Conservation (phyloP, 2,329 filamentous ascomycete species). For the Paecilomyces dactylethromorphus region DNA sequence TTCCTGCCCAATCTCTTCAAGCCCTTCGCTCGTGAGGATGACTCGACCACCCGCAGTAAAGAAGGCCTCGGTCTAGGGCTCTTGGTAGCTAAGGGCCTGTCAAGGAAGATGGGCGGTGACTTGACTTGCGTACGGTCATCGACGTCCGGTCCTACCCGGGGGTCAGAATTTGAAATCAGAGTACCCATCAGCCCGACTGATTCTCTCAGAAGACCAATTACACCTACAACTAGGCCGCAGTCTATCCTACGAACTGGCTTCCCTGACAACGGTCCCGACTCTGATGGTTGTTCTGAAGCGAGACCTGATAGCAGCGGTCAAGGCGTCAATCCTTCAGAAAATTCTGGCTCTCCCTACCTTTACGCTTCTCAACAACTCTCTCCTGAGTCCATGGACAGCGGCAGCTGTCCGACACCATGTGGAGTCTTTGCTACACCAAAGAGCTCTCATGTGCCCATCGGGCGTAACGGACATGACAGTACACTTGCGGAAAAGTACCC, state of each 20-base stretch:
- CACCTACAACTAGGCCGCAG: conserved; percentile 40
- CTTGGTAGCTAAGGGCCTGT: conserved; percentile 65
- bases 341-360: background rate
- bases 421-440: conserved; percentile 14
- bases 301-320: background rate
- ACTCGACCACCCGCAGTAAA: conserved; percentile 59
- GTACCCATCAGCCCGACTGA: conserved; percentile 51
- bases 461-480: conserved; percentile 43
- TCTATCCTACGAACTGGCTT: conserved; percentile 13
- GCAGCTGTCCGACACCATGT: conserved; percentile 15
- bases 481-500: conserved; percentile 55
- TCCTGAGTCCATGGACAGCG: conserved; percentile 20
- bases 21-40: conserved; percentile 63
- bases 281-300: background rate
- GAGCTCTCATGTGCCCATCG: conserved; percentile 19
- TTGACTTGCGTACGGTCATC: conserved; percentile 58
- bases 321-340: background rate
- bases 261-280: background rate
- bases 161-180: conserved; percentile 63
- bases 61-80: conserved; percentile 64
- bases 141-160: conserved; percentile 53
- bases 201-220: conserved; percentile 41
- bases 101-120: conserved; percentile 63
- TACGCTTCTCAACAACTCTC: conserved; percentile 21
- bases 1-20: conserved; percentile 64